A percentile compares a stretch with the other conserved stretches of the same genome.
These are phyloP conservation scores for Martiniozyma asiatica DNA, from an alignment of 1,139 yeast genomes.

Conservation along the genomic window DNA sequence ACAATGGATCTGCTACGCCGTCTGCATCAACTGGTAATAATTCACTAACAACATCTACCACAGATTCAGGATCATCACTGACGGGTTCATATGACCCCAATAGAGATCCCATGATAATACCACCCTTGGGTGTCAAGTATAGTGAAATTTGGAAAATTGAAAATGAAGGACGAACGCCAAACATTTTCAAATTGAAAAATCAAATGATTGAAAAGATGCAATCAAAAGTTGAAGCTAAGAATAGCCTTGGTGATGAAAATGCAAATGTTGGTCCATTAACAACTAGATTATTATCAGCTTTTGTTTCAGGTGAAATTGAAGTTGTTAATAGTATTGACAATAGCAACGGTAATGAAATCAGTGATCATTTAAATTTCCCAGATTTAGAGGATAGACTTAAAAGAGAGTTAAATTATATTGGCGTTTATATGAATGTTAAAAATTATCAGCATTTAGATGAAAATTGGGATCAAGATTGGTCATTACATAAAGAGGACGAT, in stretches of 20 bases:
- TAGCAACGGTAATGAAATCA: conserved; percentile 1
- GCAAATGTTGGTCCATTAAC: conserved; percentile 94
- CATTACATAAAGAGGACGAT: conserved; percentile 78
- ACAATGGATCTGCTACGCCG: no score
- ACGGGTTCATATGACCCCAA: conserved; percentile 54
- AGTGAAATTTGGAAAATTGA: conserved; percentile 82
- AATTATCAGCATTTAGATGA: conserved; percentile 23
- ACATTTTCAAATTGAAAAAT: no score
- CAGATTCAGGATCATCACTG: no score
- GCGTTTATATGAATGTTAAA: conserved; percentile 65
- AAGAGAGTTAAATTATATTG: conserved; percentile 80
- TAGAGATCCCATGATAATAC: conserved; percentile 60
- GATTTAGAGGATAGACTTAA: conserved; percentile 79
- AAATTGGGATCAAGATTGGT: conserved; percentile 60
- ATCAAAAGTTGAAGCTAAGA: conserved; percentile 37
- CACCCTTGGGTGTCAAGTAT: conserved; percentile 74
- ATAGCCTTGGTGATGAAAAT: no score
- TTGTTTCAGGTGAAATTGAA: conserved; percentile 28
- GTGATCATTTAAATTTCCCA: conserved; percentile 44
- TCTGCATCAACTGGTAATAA: no score
- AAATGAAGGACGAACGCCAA: no score
- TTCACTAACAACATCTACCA: not conserved
- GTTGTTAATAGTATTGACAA: conserved; percentile 2
- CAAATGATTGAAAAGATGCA: conserved; percentile 42
- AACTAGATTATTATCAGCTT: conserved; percentile 72